A percentile compares a stretch with the other conserved stretches of the same genome.
Conservation (phyloP, 1,284 basidiomycete genomes). For the Veloporphyrellus conicus region DNA sequence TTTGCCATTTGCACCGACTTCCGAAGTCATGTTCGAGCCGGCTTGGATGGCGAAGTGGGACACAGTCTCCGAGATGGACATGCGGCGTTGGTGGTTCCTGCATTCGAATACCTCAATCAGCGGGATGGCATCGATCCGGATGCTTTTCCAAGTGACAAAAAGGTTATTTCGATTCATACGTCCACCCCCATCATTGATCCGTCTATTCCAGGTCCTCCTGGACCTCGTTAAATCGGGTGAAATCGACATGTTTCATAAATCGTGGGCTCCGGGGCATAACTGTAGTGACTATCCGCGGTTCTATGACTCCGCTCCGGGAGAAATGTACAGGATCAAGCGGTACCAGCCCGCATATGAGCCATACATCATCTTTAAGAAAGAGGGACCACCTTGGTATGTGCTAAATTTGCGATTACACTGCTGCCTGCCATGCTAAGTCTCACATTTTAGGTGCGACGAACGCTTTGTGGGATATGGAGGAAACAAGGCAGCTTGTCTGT, state of each 20-base stretch:
- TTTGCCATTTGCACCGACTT: constrained; percentile 81
- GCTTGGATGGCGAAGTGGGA: constrained; percentile 28
- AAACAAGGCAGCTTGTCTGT: constrained; percentile 65
- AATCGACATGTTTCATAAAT: constrained; percentile 71
- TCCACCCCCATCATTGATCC: not conserved
- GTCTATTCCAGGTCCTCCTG: constrained; percentile 46
- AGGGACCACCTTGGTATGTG: constrained; percentile 66
- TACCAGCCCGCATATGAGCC: constrained; percentile 83
- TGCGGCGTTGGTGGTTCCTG: constrained; percentile 72
- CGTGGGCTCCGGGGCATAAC: constrained; percentile 75
- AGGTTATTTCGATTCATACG: constrained; percentile 34
- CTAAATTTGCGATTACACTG: not conserved
- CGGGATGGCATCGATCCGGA: constrained; percentile 54
- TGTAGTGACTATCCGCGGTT: constrained; percentile 72
- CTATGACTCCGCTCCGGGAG: constrained; percentile 57
- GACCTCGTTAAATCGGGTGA: constrained; percentile 49
- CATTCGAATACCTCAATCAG: constrained; percentile 70
- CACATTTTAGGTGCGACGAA: constrained; percentile 66
- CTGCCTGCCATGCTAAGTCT: not conserved
- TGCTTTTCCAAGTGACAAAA: constrained; percentile 64
- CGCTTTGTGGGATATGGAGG: constrained; percentile 84
- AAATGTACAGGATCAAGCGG: constrained; percentile 66
- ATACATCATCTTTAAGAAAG: constrained; percentile 74
- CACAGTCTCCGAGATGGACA: constrained; percentile 45
- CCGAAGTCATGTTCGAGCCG: constrained; percentile 45